Evolutionary conservation across 345 rosid genomes (phyloP), one percentile per base, ranked within the genome.

Genomic region (Punica granatum): DNA sequence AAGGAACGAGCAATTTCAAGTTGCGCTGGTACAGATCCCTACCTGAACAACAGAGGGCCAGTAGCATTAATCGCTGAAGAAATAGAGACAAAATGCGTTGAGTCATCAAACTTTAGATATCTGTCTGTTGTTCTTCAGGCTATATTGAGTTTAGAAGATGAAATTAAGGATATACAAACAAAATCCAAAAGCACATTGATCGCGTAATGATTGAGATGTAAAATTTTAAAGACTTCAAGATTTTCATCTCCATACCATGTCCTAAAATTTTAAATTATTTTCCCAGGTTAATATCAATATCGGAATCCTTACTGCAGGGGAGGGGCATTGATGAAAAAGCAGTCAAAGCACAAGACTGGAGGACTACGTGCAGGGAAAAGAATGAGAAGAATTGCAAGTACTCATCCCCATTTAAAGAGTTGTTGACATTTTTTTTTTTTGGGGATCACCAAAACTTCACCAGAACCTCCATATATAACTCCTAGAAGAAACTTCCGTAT

Each of bases 1-100:
- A 93, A 41, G 97, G 96, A 80, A 87, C 90, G 3, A 93, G 87
- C 76, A 93, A 79, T 67, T 70, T 86, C 80, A 93, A 79, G 87
- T 93, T 93, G 30, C 90, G 89, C 33, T 86, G 77, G 75, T 93
- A 93, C 78, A 93, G 65, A 67, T 80, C 77, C 56, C 76, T 88
- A 66, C 96, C 97, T 90, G 77, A 49, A 75, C 54, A 71, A 53
- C 19, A 63, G 23, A 66, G 70, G 69, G 36, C 42, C 46, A 35
- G 26, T 19, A 26, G 33, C 30, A 33, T 30, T 25, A 26, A 33
- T 31, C 23, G n/a, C 19, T 28, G n/a, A 34, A 39, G 4, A 30
- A 26, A 11, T n/a, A 35, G 14, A 59, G 63, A 59, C 16, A 15
- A 28, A 59, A n/a, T 51, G n/a, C 4, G 2, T 48, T 5, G 19